Base-by-base conservation (phyloP, 2,329 filamentous ascomycete species). In the Lecanicillium sp. region DNA sequence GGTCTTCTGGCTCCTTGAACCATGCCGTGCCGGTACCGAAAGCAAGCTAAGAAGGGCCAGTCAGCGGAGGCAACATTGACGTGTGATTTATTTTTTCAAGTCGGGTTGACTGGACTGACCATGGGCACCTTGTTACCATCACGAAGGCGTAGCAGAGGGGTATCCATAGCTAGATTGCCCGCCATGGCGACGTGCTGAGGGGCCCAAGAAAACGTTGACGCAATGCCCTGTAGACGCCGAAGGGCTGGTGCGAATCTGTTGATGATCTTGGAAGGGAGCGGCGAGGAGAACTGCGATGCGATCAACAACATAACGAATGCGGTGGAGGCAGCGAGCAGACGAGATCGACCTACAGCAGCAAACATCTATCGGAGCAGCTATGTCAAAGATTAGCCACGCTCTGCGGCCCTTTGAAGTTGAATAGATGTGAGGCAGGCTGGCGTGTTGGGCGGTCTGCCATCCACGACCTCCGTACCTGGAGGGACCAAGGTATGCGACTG, bases 11-110 rank as follows among this genome's bases (percentile, higher is more conserved):
- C 34, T 29, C 12, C 19, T 41, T 41, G 29, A 27, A 41, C 39
- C 39, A 41, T 22, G 34, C 29, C 10, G 39, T 36, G 10, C 39
- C 33, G 9, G 39, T 37, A 27, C 39, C 39, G 15, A 41, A 41
- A 17, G 28, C 39, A n/a, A 36, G 36, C 36, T 38, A 28, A 10
- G 19, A 13, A 25, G 8, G 33, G 34, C 15, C 6, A 32, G 36
- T 38, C 18, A 29, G 13, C 19, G n/a, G 18, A 17, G 29, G 14
- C 28, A 12, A 12, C 18, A 30, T 37, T 25, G 29, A 25, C n/a
- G 20, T 37, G 27, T 14, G 18, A 10, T 20, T 10, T 19, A 17
- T 29, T 28, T 13, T 19, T 29, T 29, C 14, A 19, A 17, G 20
- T 10, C 13, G 15, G 36, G 29, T 11, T 14, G n/a, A n/a, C n/a